These are phyloP conservation scores for Hippophae rhamnoides DNA, from an alignment of 306 rosid genomes.

Conservation along the genomic window DNA sequence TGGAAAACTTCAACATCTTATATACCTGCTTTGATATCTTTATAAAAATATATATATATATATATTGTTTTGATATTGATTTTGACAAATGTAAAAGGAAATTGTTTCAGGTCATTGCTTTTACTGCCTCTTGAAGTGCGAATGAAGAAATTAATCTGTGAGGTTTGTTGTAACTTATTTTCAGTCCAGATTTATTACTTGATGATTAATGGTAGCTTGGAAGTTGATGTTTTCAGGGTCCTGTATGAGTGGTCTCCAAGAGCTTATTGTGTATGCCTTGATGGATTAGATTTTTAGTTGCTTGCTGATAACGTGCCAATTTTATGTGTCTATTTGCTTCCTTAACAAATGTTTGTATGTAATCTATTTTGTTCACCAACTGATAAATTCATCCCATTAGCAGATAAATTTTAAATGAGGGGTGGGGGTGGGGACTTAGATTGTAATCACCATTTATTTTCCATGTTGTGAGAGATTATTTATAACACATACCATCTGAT, in stretches of 20 bases:
- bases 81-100: constrained; percentile 10
- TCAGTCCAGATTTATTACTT: not conserved
- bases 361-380: too few relatives aligned
- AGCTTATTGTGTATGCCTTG: not conserved
- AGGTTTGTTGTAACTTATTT: constrained; percentile 52
- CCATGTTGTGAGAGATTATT: too few relatives aligned
- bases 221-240: not conserved
- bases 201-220: constrained; percentile 4
- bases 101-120: constrained; percentile 52
- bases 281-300: too few relatives aligned
- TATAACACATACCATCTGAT: too few relatives aligned
- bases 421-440: too few relatives aligned
- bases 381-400: too few relatives aligned
- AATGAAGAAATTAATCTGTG: constrained; percentile 49
- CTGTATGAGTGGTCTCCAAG: not conserved
- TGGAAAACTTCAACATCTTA: not conserved
- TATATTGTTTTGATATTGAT: not conserved
- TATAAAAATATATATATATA: not conserved
- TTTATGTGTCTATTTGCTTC: too few relatives aligned
- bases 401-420: too few relatives aligned
- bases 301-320: too few relatives aligned
- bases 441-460: too few relatives aligned
- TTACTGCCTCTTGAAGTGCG: constrained; percentile 69
- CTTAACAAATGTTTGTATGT: too few relatives aligned
- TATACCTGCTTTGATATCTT: not conserved